Evolutionary conservation across 1,284 basidiomycete species (phyloP).

Genomic region (Boletus sp.): DNA sequence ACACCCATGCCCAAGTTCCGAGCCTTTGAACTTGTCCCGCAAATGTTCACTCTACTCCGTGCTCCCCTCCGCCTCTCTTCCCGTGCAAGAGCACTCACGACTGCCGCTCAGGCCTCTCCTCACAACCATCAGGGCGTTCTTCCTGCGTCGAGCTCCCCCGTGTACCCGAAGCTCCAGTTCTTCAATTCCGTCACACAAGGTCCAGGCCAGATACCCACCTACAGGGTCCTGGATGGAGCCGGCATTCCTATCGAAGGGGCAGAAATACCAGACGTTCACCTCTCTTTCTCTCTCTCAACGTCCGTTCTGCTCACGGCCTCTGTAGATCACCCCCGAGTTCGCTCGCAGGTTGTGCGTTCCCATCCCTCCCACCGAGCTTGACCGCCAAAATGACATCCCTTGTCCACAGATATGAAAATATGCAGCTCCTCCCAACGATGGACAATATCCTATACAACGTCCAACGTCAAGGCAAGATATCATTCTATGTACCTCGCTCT

Average conservation of each 20-base stretch:
- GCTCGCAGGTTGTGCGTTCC: conserved; percentile 64
- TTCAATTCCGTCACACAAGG: conserved; percentile 69
- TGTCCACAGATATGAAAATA: conserved; percentile 63
- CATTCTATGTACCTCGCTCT: conserved; percentile 73
- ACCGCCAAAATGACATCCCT: background rate
- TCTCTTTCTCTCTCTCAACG: conserved; percentile 1
- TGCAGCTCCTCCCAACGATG: conserved; percentile 80
- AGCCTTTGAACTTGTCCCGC: background rate
- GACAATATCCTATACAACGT: conserved; percentile 90
- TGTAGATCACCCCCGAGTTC: conserved; percentile 66
- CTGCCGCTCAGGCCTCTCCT: conserved; percentile 25
- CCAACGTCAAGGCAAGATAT: conserved; percentile 91
- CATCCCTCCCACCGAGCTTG: background rate
- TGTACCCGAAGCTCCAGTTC: conserved; percentile 66
- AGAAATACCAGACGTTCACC: conserved; percentile 66
- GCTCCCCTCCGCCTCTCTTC: background rate
- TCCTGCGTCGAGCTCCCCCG: conserved; percentile 61
- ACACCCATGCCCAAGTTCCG: conserved; percentile 22
- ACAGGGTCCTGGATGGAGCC: conserved; percentile 74
- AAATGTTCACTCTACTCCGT: conserved; percentile 15
- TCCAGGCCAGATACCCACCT: conserved; percentile 71
- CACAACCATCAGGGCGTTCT: conserved; percentile 41
- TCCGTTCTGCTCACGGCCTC: conserved; percentile 8
- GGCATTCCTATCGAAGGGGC: conserved; percentile 72
- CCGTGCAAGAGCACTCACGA: conserved; percentile 19